Percentiles rank a stretch among this genome's conserved stretches.
Evolutionary conservation across 179 eudicot genomes (phyloP).

Genomic region (Monotropa hypopitys): DNA sequence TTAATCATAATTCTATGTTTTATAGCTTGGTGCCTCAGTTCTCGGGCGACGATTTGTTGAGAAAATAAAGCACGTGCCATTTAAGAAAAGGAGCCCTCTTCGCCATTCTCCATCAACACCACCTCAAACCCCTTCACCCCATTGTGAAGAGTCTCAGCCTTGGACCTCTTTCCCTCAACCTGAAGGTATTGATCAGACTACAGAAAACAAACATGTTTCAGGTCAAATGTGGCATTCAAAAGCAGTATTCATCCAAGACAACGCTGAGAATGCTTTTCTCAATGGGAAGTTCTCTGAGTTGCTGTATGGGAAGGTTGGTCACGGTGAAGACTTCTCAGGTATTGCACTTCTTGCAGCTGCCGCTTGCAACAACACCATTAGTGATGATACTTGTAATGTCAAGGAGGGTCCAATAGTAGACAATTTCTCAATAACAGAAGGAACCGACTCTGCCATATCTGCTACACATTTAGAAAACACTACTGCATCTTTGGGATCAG

Average conservation of each 20-base stretch:
- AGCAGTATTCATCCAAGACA: slow-evolving; percentile 10
- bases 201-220: slow-evolving; percentile 13
- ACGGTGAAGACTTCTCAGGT: slow-evolving; percentile 50
- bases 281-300: slow-evolving; percentile 9
- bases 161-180: slow-evolving; percentile 21
- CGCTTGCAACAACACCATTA: slow-evolving; percentile 44
- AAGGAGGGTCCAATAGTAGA: slow-evolving; percentile 20
- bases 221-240: slow-evolving; percentile 11
- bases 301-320: background rate
- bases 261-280: slow-evolving; percentile 6
- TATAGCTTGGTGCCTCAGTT: slow-evolving; percentile 36
- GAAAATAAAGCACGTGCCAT: slow-evolving; percentile 36
- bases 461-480: slow-evolving; percentile 4
- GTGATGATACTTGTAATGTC: slow-evolving; percentile 16
- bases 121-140: slow-evolving; percentile 9
- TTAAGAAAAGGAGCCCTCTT: slow-evolving; percentile 43
- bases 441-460: slow-evolving; percentile 1
- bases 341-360: slow-evolving; percentile 76
- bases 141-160: slow-evolving; percentile 3
- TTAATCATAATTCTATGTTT: slow-evolving; percentile 3
- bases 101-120: slow-evolving; percentile 29
- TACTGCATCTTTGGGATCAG: background rate
- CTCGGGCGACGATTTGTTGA: slow-evolving; percentile 31
- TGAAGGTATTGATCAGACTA: slow-evolving; percentile 20
- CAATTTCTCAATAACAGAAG: slow-evolving; percentile 12